A percentile compares a stretch with the other conserved stretches of the same genome.
These are phyloP conservation scores for Cyberlindnera euphorbiae DNA, from an alignment of 805 yeast genomes.

Conservation along the genomic window DNA sequence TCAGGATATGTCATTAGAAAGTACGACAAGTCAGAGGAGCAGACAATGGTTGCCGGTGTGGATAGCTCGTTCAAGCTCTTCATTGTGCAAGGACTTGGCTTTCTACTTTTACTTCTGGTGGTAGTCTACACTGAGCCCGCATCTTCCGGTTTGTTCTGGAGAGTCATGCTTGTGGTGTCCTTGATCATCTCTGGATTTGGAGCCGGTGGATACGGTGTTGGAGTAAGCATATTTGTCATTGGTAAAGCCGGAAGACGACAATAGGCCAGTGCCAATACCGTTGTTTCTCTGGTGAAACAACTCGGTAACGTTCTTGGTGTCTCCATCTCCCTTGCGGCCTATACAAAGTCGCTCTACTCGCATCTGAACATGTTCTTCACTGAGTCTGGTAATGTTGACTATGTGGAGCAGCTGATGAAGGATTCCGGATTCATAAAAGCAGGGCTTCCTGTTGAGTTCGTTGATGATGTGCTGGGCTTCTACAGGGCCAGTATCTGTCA, in stretches of 20 bases:
- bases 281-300: slow-evolving; percentile 39
- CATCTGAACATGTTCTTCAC: slow-evolving; percentile 28
- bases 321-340: slow-evolving; percentile 33
- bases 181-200: slow-evolving; percentile 33
- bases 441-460: slow-evolving; percentile 14
- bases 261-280: slow-evolving; percentile 42
- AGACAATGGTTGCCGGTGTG: slow-evolving; percentile 23
- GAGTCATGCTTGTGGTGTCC: slow-evolving; percentile 24
- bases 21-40: slow-evolving; percentile 18
- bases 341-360: slow-evolving; percentile 26
- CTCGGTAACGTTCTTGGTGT: slow-evolving; percentile 41
- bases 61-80: slow-evolving; percentile 14
- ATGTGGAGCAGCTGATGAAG: slow-evolving; percentile 10
- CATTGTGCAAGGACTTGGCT: slow-evolving; percentile 18
- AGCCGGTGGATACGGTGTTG: slow-evolving; percentile 37
- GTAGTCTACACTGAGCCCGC: slow-evolving; percentile 14
- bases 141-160: slow-evolving; percentile 15
- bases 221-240: slow-evolving; percentile 34
- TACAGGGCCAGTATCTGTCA: slow-evolving; percentile 13
- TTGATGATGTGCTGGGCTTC: slow-evolving; percentile 11
- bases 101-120: slow-evolving; percentile 9
- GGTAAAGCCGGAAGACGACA: slow-evolving; percentile 37
- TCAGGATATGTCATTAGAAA: slow-evolving; percentile 32
- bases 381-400: slow-evolving; percentile 1
- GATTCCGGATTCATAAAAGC: slow-evolving; percentile 15